Percentiles rank a stretch among this genome's conserved stretches.
Evolutionary conservation across 2,329 filamentous ascomycete genomes (phyloP).

Genomic region (Hymenoscyphus albidus): DNA sequence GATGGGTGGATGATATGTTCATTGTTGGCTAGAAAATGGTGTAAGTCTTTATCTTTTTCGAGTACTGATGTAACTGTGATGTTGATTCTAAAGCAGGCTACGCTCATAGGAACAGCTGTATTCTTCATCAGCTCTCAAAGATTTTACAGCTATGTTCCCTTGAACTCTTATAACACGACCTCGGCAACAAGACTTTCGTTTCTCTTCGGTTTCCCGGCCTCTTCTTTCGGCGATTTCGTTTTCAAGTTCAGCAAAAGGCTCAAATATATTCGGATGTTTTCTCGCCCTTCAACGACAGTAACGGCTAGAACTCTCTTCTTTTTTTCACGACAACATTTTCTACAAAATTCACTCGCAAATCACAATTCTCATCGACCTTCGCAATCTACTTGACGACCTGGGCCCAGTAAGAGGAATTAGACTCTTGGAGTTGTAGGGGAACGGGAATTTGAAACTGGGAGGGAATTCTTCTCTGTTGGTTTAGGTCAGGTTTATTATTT

Average conservation of each 20-base stretch:
- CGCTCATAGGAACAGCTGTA: neutral
- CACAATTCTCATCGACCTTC: neutral
- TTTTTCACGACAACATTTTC: neutral
- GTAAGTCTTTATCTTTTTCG: neutral
- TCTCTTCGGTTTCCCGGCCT: neutral
- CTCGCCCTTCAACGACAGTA: neutral
- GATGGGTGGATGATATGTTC: neutral
- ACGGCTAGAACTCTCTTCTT: neutral
- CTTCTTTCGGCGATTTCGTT: neutral
- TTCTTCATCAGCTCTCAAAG: neutral
- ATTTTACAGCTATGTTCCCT: neutral
- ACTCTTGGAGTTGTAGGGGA: neutral
- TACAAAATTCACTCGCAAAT: neutral
- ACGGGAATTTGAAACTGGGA: neutral
- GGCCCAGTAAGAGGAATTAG: neutral
- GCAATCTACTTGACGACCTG: neutral
- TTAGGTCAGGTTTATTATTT: neutral
- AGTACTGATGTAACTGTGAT: neutral
- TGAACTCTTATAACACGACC: neutral
- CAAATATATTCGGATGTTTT: neutral
- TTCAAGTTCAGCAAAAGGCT: neutral
- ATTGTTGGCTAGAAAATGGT: neutral
- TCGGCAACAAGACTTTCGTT: neutral
- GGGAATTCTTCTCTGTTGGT: neutral
- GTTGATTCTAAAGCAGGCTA: neutral